Conservation (phyloP, 495 filamentous ascomycete species). For the Trichocladium uniseriatum region DNA sequence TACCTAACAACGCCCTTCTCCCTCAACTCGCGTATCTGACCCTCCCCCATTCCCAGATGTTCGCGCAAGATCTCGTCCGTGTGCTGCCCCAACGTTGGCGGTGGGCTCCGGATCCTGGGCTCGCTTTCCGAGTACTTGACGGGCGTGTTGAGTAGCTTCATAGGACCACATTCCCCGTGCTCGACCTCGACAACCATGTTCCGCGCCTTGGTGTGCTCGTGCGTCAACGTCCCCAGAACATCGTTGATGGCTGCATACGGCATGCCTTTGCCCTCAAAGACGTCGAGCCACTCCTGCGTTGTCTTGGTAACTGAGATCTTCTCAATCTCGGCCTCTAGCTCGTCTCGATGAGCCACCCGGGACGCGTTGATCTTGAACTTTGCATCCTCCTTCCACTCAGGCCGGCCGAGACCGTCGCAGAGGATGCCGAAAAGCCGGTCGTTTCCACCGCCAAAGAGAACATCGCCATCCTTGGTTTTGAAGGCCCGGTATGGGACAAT, state of each 20-base stretch:
- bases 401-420: slow-evolving; percentile 64
- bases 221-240: slow-evolving; percentile 70
- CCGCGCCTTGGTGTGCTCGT: slow-evolving; percentile 76
- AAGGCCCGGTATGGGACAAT: slow-evolving; percentile 94
- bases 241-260: slow-evolving; percentile 95
- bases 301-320: slow-evolving; percentile 64
- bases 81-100: slow-evolving; percentile 84
- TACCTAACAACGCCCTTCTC: slow-evolving; percentile 62
- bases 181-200: slow-evolving; percentile 83
- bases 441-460: slow-evolving; percentile 90
- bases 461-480: slow-evolving; percentile 83
- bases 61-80: slow-evolving; percentile 73
- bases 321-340: slow-evolving; percentile 71
- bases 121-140: slow-evolving; percentile 84
- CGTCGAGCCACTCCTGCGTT: slow-evolving; percentile 78
- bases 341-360: slow-evolving; percentile 66
- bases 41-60: slow-evolving; percentile 52
- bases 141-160: slow-evolving; percentile 89
- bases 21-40: slow-evolving; percentile 54
- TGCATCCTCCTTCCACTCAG: slow-evolving; percentile 69
- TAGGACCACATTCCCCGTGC: slow-evolving; percentile 70
- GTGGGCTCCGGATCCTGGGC: slow-evolving; percentile 67
- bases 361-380: slow-evolving; percentile 73
- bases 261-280: slow-evolving; percentile 84
- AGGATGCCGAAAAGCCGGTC: slow-evolving; percentile 83